phyloP scores from a whole-genome alignment of 352 stramenopile genomes.

The Phytophthora agathidicida region DNA sequence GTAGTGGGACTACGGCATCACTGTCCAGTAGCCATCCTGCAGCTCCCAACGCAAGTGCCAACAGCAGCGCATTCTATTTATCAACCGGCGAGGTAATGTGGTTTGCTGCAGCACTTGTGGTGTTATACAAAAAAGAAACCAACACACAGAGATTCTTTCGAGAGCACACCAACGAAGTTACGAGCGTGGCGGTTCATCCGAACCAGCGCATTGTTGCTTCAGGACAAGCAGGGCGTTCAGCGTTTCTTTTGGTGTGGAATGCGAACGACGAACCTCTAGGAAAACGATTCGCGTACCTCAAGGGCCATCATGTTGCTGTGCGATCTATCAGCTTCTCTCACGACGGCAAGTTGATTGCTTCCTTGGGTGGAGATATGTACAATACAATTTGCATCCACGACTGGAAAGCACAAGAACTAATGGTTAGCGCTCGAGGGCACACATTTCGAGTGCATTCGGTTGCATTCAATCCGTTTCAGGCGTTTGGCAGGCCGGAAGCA shows the following conservation, averaged over 20 bases:
- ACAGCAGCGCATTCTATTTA: conserved; percentile 61
- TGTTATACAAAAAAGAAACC: conserved; percentile 60
- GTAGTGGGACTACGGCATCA: conserved; percentile 39
- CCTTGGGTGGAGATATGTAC: conserved; percentile 74
- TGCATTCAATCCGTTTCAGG: conserved; percentile 77
- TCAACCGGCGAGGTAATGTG: conserved; percentile 67
- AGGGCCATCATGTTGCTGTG: conserved; percentile 61
- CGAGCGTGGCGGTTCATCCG: conserved; percentile 56
- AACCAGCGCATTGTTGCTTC: conserved; percentile 69
- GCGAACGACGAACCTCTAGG: conserved; percentile 60
- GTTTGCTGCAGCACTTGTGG: conserved; percentile 60
- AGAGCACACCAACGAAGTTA: conserved; percentile 68
- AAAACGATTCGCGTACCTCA: conserved; percentile 58
- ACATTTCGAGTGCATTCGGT: conserved; percentile 71
- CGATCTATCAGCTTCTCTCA: conserved; percentile 74
- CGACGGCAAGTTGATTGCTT: conserved; percentile 71
- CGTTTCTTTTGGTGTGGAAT: conserved; percentile 74
- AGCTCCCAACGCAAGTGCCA: conserved; percentile 40
- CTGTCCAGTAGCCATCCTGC: conserved; percentile 30
- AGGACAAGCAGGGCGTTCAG: conserved; percentile 59
- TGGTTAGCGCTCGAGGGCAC: conserved; percentile 63
- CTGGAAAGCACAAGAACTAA: conserved; percentile 63
- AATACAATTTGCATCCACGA: conserved; percentile 82
- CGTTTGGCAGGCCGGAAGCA: conserved; percentile 60
- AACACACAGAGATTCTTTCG: conserved; percentile 66